Evolutionary conservation across 1,284 basidiomycete genomes (phyloP).

Genomic region (Veloboletus limbatus): DNA sequence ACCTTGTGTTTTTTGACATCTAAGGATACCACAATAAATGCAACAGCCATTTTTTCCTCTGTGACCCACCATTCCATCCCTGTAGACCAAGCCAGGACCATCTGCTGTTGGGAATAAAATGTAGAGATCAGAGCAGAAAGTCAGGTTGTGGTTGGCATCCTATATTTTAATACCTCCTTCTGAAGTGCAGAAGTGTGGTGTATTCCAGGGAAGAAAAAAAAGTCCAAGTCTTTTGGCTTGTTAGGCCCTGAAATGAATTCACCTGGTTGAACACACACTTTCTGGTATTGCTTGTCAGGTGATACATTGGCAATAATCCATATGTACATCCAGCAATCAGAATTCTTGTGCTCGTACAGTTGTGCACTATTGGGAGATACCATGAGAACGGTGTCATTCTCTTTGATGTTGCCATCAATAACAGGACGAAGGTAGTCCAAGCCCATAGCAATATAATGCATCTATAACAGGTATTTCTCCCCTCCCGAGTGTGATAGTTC

Average conservation of each 20-base stretch:
- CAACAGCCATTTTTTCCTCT: conserved; percentile 7
- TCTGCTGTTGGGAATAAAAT: conserved; percentile 1
- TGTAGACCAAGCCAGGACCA: neutral
- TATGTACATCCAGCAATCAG: neutral
- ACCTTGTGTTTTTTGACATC: neutral
- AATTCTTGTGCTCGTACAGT: neutral
- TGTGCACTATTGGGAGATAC: neutral
- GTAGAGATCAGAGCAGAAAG: neutral
- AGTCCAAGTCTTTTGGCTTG: conserved; percentile 1
- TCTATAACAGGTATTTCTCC: too few species aligned
- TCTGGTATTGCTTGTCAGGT: neutral
- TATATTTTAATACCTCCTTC: neutral
- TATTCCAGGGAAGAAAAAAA: neutral
- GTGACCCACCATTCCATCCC: neutral
- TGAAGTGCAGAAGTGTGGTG: conserved; percentile 3
- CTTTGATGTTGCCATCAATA: neutral
- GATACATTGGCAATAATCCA: neutral
- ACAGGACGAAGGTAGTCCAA: neutral
- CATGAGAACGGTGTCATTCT: neutral
- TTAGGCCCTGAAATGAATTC: neutral
- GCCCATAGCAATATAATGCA: neutral
- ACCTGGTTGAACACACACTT: neutral
- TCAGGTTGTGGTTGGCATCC: neutral
- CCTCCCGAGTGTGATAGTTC: too few species aligned
- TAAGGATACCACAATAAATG: conserved; percentile 2